These are phyloP conservation scores for Sesbania bispinosa DNA, from an alignment of 306 rosid genomes.

Conservation along the genomic window DNA sequence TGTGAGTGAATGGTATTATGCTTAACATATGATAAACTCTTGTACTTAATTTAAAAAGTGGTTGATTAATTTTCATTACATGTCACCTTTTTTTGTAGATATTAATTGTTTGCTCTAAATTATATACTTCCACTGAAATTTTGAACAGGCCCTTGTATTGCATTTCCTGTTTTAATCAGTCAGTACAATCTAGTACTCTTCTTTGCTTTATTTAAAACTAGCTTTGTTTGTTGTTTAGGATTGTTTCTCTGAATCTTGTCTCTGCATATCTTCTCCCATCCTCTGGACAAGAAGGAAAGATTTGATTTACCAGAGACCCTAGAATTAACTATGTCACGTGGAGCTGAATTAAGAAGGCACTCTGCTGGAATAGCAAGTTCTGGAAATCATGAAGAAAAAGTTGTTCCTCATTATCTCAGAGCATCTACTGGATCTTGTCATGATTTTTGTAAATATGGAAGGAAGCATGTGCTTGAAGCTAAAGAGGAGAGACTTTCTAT, in stretches of 20 bases:
- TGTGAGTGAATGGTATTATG: background rate
- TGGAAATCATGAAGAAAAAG: conserved; percentile 32
- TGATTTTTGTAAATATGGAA: conserved; percentile 74
- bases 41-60: background rate
- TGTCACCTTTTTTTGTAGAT: too few relatives aligned
- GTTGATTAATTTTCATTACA: background rate
- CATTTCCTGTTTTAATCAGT: background rate
- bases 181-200: background rate
- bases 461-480: conserved; percentile 36
- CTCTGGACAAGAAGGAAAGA: conserved; percentile 47
- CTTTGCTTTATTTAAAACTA: background rate
- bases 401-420: conserved; percentile 65
- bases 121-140: background rate
- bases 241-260: conserved; percentile 26
- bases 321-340: conserved; percentile 27
- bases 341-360: conserved; percentile 45
- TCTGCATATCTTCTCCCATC: conserved; percentile 1
- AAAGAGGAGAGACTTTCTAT: conserved; percentile 34
- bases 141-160: background rate
- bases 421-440: conserved; percentile 90
- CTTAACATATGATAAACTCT: background rate
- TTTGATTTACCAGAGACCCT: conserved; percentile 26
- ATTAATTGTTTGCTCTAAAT: too few relatives aligned
- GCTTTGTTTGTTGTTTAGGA: conserved; percentile 36
- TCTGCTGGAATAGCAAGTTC: conserved; percentile 45